These are phyloP conservation scores for Dunaliella sp. DNA, from an alignment of 139 green algal species.

Conservation along the genomic window DNA sequence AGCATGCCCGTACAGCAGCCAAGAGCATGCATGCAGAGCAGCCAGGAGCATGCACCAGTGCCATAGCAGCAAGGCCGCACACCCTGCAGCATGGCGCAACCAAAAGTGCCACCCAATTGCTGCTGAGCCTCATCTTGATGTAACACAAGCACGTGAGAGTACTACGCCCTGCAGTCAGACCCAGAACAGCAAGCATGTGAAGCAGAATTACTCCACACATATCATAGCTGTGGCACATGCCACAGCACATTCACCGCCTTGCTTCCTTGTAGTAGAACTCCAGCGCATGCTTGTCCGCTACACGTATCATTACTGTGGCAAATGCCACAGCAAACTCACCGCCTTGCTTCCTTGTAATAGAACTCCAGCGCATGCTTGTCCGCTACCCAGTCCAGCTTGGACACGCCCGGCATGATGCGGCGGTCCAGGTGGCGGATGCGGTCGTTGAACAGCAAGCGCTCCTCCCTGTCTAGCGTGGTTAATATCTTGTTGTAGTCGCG, in stretches of 20 bases:
- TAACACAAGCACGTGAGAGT: too few relatives aligned
- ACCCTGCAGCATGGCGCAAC: too few relatives aligned
- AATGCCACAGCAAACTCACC: constrained; percentile 19
- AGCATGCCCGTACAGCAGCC: too few relatives aligned
- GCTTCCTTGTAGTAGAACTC: neutral
- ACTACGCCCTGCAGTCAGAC: too few relatives aligned
- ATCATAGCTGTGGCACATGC: too few relatives aligned
- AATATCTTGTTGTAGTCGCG: constrained; percentile 76
- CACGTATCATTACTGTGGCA: neutral
- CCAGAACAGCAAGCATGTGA: too few relatives aligned
- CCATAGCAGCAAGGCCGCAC: too few relatives aligned
- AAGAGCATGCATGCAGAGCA: too few relatives aligned
- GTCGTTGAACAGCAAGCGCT: constrained; percentile 82
- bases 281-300: neutral
- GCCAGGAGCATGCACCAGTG: too few relatives aligned
- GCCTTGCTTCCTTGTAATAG: constrained; percentile 72
- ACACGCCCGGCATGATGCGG: constrained; percentile 76
- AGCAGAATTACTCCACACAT: too few relatives aligned
- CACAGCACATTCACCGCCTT: neutral
- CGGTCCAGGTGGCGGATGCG: constrained; percentile 83
- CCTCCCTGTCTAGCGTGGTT: constrained; percentile 62
- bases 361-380: constrained; percentile 72
- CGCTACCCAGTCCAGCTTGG: constrained; percentile 75
- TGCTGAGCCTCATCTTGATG: too few relatives aligned
- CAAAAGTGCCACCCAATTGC: too few relatives aligned